phyloP scores from a whole-genome alignment of 352 stramenopile genomes.

The Phytophthora nicotianae region DNA sequence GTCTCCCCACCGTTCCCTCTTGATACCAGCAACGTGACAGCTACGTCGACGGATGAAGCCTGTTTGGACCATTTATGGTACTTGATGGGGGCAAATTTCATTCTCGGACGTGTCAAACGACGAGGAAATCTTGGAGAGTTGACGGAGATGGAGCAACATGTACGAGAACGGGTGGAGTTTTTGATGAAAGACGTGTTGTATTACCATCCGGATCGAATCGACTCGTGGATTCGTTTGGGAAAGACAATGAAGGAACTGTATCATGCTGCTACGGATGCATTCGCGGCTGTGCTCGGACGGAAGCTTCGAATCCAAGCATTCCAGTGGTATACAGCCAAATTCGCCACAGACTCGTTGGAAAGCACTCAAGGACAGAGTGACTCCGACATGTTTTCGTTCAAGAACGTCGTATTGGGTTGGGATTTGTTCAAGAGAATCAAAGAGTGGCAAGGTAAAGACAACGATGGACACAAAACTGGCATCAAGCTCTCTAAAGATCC shows the following conservation, averaged over 20 bases:
- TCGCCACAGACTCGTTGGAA: neutral
- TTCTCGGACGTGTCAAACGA: constrained; percentile 60
- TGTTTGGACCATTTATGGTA: constrained; percentile 74
- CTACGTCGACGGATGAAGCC: constrained; percentile 26
- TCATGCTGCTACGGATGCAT: constrained; percentile 66
- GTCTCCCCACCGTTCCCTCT: constrained; percentile 19
- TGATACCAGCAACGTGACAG: neutral
- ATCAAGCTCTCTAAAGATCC: constrained; percentile 8
- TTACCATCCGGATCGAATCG: constrained; percentile 60
- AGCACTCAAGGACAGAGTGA: neutral
- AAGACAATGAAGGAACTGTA: constrained; percentile 77
- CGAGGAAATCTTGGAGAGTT: constrained; percentile 65
- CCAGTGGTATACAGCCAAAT: constrained; percentile 33
- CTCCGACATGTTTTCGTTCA: constrained; percentile 33
- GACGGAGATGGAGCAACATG: constrained; percentile 59
- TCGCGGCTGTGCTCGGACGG: constrained; percentile 52
- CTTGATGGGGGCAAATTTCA: constrained; percentile 73
- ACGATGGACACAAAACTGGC: constrained; percentile 10
- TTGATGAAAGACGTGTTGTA: constrained; percentile 68
- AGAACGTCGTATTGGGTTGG: constrained; percentile 43
- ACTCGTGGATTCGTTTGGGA: constrained; percentile 71
- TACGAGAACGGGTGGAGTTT: constrained; percentile 62
- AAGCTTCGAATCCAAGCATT: constrained; percentile 49
- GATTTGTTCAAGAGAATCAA: constrained; percentile 68
- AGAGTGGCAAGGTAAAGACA: constrained; percentile 46